A percentile compares a stretch with the other conserved stretches of the same genome.
Conservation (phyloP, 805 yeast genomes). For the Saturnispora silvae region DNA sequence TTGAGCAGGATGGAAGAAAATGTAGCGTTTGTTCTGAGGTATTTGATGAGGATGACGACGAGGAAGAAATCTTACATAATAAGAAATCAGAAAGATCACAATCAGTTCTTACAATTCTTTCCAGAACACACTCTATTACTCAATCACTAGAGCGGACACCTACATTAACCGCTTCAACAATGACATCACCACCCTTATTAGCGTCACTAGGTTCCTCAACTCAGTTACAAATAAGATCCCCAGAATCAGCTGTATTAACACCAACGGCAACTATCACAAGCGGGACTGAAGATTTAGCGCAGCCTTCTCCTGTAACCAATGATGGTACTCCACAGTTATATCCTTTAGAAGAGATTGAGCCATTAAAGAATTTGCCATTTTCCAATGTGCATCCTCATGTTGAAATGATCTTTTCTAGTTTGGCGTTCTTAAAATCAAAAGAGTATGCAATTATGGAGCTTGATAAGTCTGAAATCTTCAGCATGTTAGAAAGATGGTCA, state of each 20-base stretch:
- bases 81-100: constrained; percentile 20
- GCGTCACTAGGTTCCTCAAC: constrained; percentile 2
- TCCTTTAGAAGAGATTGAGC: constrained; percentile 18
- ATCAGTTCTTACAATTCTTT: constrained; percentile 22
- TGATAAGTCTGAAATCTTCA: constrained; percentile 83
- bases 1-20: constrained; percentile 1
- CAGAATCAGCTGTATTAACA: constrained; percentile 4
- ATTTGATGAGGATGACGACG: constrained; percentile 6
- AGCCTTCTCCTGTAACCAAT: neutral
- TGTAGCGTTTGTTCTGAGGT: neutral
- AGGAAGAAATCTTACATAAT: neutral
- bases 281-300: neutral
- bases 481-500: constrained; percentile 52
- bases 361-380: constrained; percentile 33
- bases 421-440: constrained; percentile 72
- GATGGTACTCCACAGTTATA: constrained; percentile 1
- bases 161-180: constrained; percentile 17
- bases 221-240: neutral
- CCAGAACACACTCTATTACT: constrained; percentile 14
- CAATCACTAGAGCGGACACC: constrained; percentile 21
- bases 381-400: constrained; percentile 64
- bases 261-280: constrained; percentile 3
- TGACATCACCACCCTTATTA: constrained; percentile 11
- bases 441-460: constrained; percentile 72
- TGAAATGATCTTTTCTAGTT: constrained; percentile 62